These are phyloP conservation scores for Aphanocladium album DNA, from an alignment of 2,329 filamentous ascomycete genomes.

Conservation along the genomic window DNA sequence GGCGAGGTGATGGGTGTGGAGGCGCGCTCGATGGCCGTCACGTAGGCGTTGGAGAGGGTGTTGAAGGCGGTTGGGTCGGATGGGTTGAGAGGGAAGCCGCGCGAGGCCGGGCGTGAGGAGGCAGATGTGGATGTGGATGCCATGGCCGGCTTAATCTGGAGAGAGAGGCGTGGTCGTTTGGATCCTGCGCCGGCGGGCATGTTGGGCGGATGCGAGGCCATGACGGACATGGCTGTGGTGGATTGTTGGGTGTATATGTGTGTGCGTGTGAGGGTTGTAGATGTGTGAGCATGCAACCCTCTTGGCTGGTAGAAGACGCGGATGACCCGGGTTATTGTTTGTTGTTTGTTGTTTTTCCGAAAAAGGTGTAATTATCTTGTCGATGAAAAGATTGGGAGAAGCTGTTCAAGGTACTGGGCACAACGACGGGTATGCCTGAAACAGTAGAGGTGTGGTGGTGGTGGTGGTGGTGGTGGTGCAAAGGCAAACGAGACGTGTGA, in stretches of 20 bases:
- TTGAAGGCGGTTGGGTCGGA: constrained; percentile 60
- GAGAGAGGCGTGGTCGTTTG: constrained; percentile 52
- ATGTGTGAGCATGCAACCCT: not conserved
- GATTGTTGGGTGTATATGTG: no score
- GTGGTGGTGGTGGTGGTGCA: not conserved
- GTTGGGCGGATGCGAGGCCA: constrained; percentile 28
- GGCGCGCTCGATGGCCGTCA: constrained; percentile 53
- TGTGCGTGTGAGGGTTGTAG: not conserved
- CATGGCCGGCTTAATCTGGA: constrained; percentile 45
- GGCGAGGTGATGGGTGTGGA: constrained; percentile 36
- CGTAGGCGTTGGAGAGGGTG: constrained; percentile 61
- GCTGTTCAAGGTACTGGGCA: no score
- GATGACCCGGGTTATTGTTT: no score
- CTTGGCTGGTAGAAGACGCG: not conserved
- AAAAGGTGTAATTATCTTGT: no score
- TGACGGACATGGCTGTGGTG: constrained; percentile 19
- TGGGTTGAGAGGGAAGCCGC: constrained; percentile 40
- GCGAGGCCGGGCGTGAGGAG: constrained; percentile 27
- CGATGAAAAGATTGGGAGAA: no score
- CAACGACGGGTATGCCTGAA: no score
- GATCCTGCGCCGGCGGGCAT: constrained; percentile 20
- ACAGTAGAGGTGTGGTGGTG: not conserved
- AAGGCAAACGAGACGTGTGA: not conserved
- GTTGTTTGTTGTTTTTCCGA: no score
- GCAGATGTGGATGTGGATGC: constrained; percentile 17